These are phyloP conservation scores for Pythium sp. DNA, from an alignment of 352 stramenopile species.

Conservation along the genomic window DNA sequence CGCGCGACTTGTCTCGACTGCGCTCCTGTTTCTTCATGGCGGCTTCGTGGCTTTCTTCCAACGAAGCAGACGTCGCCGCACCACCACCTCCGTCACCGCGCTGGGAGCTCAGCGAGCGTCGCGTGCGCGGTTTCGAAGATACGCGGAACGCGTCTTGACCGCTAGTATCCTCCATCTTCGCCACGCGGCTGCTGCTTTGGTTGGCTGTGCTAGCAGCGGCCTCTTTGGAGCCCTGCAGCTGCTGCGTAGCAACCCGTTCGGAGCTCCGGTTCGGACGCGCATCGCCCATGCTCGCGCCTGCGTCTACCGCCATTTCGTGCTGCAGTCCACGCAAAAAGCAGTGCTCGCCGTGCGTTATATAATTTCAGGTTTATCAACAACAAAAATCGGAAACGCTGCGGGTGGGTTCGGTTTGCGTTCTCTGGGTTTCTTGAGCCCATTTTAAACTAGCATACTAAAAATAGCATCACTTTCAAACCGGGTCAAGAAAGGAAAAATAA, in stretches of 20 bases:
- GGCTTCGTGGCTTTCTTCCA: background rate
- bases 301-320: background rate
- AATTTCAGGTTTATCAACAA: background rate
- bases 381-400: background rate
- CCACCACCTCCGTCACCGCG: background rate
- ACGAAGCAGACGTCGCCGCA: background rate
- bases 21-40: background rate
- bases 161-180: constrained; percentile 1
- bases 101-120: constrained; percentile 4
- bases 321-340: background rate
- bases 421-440: background rate
- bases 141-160: background rate
- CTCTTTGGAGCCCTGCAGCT: background rate
- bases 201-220: background rate
- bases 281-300: background rate
- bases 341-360: background rate
- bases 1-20: background rate
- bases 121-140: background rate
- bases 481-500: background rate
- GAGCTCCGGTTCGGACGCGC: background rate
- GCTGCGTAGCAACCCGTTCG: background rate
- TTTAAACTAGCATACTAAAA: background rate
- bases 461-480: background rate
- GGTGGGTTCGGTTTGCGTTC: background rate
- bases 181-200: background rate